Percentiles rank a stretch among this genome's conserved stretches.
phyloP scores from a whole-genome alignment of 306 rosid genomes.

The Trifolium pratense region DNA sequence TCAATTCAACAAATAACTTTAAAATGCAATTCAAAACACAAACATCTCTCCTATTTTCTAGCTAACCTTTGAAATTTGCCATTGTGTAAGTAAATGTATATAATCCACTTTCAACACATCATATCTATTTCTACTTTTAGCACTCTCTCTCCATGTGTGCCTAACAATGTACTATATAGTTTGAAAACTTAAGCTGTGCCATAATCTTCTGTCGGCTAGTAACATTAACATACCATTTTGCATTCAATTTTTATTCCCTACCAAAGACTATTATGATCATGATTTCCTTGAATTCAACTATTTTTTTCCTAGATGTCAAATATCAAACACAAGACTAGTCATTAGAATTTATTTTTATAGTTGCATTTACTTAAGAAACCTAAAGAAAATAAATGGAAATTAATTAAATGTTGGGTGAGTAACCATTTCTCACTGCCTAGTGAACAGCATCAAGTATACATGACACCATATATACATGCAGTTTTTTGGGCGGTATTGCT shows the following conservation, averaged over 20 bases:
- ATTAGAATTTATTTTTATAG: conserved; percentile 6
- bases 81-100: too few species aligned
- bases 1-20: too few species aligned
- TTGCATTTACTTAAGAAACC: conserved; percentile 27
- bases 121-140: neutral
- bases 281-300: neutral
- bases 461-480: conserved; percentile 35
- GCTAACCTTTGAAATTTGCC: too few species aligned
- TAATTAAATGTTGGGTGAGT: conserved; percentile 24
- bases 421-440: conserved; percentile 2
- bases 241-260: conserved; percentile 36
- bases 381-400: conserved; percentile 27
- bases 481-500: conserved; percentile 24
- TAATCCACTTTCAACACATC: neutral
- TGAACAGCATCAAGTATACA: conserved; percentile 19
- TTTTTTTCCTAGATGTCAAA: conserved; percentile 25
- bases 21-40: too few species aligned
- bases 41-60: too few species aligned
- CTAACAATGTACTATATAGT: neutral
- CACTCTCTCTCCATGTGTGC: conserved; percentile 22
- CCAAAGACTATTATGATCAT: conserved; percentile 22
- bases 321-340: conserved; percentile 16
- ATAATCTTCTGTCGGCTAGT: conserved; percentile 37
- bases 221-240: neutral
- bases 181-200: neutral